Conservation (phyloP, 768 basidiomycete species). For the Agrocybe pediades region DNA sequence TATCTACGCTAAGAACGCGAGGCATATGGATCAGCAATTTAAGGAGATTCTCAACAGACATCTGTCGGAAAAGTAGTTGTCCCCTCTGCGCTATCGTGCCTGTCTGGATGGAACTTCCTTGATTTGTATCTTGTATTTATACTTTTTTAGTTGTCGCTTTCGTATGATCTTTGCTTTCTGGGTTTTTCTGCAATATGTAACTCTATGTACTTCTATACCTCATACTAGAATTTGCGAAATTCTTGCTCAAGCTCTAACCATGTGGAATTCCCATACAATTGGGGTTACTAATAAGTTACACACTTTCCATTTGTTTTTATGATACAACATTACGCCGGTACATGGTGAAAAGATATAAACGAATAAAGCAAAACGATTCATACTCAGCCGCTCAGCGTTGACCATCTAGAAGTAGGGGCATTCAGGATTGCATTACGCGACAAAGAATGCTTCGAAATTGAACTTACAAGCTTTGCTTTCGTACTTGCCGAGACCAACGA, state of each 20-base stretch:
- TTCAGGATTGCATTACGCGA: slow-evolving; percentile 1
- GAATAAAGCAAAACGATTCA: not conserved
- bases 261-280: not conserved
- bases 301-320: not conserved
- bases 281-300: not conserved
- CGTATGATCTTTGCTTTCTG: not conserved
- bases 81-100: not conserved
- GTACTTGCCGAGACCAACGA: slow-evolving; percentile 58
- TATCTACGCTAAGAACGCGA: slow-evolving; percentile 84
- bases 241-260: too few relatives aligned
- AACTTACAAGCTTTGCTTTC: slow-evolving; percentile 48
- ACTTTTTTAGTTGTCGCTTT: not conserved
- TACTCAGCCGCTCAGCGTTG: slow-evolving; percentile 39
- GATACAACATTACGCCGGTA: not conserved
- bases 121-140: slow-evolving; percentile 5
- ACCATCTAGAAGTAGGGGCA: slow-evolving; percentile 38
- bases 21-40: slow-evolving; percentile 78
- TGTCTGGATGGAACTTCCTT: not conserved
- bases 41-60: slow-evolving; percentile 48
- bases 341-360: not conserved
- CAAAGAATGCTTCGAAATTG: not conserved
- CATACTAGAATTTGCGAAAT: not conserved
- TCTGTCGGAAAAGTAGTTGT: slow-evolving; percentile 14
- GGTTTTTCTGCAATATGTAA: not conserved
- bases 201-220: not conserved